Evolutionary conservation across 1,284 basidiomycete genomes (phyloP).

Genomic region (Cutaneotrichosporon dermatis): DNA sequence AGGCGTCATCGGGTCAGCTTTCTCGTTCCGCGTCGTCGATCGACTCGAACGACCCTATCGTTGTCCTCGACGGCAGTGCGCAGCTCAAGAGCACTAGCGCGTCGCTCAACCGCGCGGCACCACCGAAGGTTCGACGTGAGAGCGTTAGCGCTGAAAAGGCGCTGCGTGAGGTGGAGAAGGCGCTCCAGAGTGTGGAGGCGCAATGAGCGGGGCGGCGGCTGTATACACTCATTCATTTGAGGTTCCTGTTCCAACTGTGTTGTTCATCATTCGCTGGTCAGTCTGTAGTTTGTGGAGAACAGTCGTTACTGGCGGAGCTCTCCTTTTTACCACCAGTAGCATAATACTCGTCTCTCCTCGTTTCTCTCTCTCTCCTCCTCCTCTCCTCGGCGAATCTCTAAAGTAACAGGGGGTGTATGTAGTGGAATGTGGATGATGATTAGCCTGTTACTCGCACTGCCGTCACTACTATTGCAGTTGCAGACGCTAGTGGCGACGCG

Average conservation of each 20-base stretch:
- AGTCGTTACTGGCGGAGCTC: too few relatives aligned
- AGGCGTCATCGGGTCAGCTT: slow-evolving; percentile 25
- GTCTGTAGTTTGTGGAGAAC: too few relatives aligned
- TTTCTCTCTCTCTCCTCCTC: too few relatives aligned
- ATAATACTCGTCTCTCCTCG: too few relatives aligned
- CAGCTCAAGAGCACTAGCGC: slow-evolving; percentile 16
- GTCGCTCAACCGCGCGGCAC: slow-evolving; percentile 6
- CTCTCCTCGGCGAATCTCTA: too few relatives aligned
- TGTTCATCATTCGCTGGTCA: too few relatives aligned
- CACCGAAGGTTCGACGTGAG: slow-evolving; percentile 29
- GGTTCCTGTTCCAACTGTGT: background rate
- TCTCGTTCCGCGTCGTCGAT: slow-evolving; percentile 25
- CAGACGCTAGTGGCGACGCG: too few relatives aligned
- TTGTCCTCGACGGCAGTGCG: slow-evolving; percentile 25
- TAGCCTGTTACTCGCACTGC: too few relatives aligned
- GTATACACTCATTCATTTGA: slow-evolving; percentile 8
- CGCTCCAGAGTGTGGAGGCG: slow-evolving; percentile 54
- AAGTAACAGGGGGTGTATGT: too few relatives aligned
- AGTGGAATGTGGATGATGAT: too few relatives aligned
- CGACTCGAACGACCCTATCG: slow-evolving; percentile 24
- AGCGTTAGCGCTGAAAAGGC: slow-evolving; percentile 57
- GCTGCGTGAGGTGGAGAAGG: slow-evolving; percentile 68
- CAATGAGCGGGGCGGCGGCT: slow-evolving; percentile 3
- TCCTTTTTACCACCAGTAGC: too few relatives aligned
- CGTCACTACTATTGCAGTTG: too few relatives aligned